Conservation (phyloP, 2,329 filamentous ascomycete species). For the Chrysoporthe puriensis region DNA sequence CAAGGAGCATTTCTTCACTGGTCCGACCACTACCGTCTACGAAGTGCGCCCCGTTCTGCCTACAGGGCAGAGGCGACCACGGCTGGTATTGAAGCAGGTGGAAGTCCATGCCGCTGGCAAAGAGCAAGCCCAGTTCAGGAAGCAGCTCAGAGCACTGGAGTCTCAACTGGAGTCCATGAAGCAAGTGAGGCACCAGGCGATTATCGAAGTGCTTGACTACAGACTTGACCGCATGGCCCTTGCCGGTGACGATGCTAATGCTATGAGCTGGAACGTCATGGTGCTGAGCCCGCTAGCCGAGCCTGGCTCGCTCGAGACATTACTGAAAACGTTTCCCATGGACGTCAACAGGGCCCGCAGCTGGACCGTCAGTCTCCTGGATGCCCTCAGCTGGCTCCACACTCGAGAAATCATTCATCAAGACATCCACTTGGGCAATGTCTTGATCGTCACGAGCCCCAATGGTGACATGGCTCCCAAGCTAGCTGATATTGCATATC, state of each 20-base stretch:
- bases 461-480: conserved; percentile 74
- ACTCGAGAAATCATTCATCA: conserved; percentile 83
- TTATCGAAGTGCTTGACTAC: conserved; percentile 82
- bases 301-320: conserved; percentile 80
- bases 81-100: conserved; percentile 76
- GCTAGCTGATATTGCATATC: conserved; percentile 74
- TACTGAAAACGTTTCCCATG: conserved; percentile 76
- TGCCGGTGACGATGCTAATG: conserved; percentile 41
- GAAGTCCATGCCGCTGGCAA: conserved; percentile 60
- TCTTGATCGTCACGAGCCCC: conserved; percentile 73
- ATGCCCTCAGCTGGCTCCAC: conserved; percentile 86
- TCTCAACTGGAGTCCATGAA: conserved; percentile 76
- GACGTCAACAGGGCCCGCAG: conserved; percentile 76
- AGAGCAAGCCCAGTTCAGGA: conserved; percentile 69
- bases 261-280: conserved; percentile 69
- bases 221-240: conserved; percentile 64
- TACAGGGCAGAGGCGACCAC: conserved; percentile 58
- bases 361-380: conserved; percentile 90
- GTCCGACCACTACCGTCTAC: conserved; percentile 69
- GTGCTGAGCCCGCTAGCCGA: conserved; percentile 78
- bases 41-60: conserved; percentile 71
- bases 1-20: conserved; percentile 67
- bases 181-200: conserved; percentile 72
- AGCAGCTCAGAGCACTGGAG: conserved; percentile 77
- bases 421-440: conserved; percentile 77